These are phyloP conservation scores for Mrakiaceae sp. DNA, from an alignment of 1,284 basidiomycete species.

Conservation along the genomic window DNA sequence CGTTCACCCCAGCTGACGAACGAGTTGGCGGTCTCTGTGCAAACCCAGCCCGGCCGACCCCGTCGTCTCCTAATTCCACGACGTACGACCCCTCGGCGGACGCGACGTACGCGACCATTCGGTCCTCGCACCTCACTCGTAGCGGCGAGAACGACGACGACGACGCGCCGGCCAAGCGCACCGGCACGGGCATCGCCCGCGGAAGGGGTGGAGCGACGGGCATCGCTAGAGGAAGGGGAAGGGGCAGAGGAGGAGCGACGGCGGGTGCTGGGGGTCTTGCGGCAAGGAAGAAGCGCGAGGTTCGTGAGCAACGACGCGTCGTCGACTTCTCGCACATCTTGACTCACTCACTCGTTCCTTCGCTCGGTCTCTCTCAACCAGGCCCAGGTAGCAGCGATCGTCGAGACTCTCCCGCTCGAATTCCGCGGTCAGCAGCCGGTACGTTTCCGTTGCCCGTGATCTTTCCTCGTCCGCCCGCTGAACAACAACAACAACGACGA, in stretches of 20 bases:
- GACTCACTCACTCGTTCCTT: too few relatives aligned
- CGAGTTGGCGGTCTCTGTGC: too few relatives aligned
- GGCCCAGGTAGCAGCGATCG: conserved; percentile 52
- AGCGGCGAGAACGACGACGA: conserved; percentile 15
- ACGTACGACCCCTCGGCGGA: conserved; percentile 18
- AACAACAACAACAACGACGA: too few relatives aligned
- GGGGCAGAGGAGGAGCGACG: conserved; percentile 3
- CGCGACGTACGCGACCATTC: conserved; percentile 30
- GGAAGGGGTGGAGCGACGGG: conserved; percentile 7
- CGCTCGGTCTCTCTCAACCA: conserved; percentile 14
- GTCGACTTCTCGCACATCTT: background rate
- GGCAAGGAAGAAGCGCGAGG: conserved; percentile 70
- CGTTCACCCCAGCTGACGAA: too few relatives aligned
- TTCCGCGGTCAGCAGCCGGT: conserved; percentile 80
- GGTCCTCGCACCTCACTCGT: conserved; percentile 19
- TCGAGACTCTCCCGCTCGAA: conserved; percentile 72
- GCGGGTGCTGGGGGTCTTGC: conserved; percentile 26
- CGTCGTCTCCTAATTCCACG: background rate
- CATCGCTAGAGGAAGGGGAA: conserved; percentile 9
- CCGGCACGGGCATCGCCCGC: background rate
- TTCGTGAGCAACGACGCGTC: conserved; percentile 25
- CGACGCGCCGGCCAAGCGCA: background rate
- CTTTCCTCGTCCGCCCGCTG: background rate
- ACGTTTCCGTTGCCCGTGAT: conserved; percentile 5
- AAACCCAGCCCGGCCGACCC: background rate